Evolutionary conservation across 768 basidiomycete species (phyloP).

Genomic region (Tephrocybe rancida): DNA sequence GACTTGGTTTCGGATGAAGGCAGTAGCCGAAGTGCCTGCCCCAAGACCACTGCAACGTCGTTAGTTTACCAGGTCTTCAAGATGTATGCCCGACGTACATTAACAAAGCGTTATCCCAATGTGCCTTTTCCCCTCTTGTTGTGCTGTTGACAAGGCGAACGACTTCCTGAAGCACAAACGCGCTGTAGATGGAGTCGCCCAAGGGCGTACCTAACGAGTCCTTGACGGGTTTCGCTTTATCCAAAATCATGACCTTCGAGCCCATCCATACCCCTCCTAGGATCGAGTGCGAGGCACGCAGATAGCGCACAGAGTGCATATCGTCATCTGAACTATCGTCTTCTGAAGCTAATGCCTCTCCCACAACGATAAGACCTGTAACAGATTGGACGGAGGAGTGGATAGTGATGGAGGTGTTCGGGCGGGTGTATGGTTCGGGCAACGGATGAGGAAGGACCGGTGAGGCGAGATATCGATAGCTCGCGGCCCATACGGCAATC

Average conservation of each 20-base stretch:
- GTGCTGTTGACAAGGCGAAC: constrained; percentile 67
- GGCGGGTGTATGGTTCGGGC: constrained; percentile 49
- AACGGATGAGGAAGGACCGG: constrained; percentile 63
- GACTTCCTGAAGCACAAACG: constrained; percentile 89
- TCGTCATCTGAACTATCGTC: constrained; percentile 30
- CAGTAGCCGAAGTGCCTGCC: constrained; percentile 76
- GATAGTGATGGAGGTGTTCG: constrained; percentile 59
- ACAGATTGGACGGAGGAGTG: constrained; percentile 66
- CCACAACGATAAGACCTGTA: constrained; percentile 87
- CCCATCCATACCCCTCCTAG: constrained; percentile 83
- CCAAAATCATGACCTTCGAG: constrained; percentile 42
- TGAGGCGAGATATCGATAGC: constrained; percentile 42
- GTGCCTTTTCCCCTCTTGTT: constrained; percentile 32
- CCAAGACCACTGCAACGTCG: constrained; percentile 75
- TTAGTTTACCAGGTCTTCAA: constrained; percentile 12
- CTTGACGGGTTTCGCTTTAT: constrained; percentile 39
- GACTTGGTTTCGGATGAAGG: constrained; percentile 70
- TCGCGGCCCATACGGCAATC: constrained; percentile 36
- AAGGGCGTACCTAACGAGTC: constrained; percentile 58
- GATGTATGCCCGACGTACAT: constrained; percentile 54
- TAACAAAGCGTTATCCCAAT: constrained; percentile 59
- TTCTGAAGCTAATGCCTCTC: constrained; percentile 56
- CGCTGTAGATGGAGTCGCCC: constrained; percentile 80
- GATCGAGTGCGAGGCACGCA: constrained; percentile 67
- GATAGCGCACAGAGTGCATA: constrained; percentile 57